Conservation (phyloP, 2,329 filamentous ascomycete species). For the Aspergillus uvarum region DNA sequence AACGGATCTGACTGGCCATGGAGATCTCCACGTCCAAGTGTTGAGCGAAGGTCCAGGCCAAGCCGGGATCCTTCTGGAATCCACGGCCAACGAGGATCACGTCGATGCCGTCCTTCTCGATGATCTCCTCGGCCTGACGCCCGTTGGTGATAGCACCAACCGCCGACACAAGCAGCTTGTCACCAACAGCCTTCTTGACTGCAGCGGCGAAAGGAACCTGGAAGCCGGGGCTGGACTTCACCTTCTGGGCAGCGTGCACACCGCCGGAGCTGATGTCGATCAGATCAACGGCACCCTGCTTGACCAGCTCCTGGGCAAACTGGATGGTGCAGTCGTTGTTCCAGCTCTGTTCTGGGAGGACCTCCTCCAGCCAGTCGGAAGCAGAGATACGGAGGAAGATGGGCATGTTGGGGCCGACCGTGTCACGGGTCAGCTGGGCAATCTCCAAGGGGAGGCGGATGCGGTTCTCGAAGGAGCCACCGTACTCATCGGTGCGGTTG, state of each 20-base stretch:
- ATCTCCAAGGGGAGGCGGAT: slow-evolving; percentile 67
- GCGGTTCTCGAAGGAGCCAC: slow-evolving; percentile 61
- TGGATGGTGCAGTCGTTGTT: slow-evolving; percentile 62
- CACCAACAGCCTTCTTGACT: slow-evolving; percentile 73
- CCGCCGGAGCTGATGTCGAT: slow-evolving; percentile 80
- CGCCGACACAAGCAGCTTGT: slow-evolving; percentile 66
- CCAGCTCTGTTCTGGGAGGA: slow-evolving; percentile 62
- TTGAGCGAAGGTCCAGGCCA: slow-evolving; percentile 71
- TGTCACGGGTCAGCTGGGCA: slow-evolving; percentile 60
- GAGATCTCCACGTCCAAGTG: slow-evolving; percentile 69
- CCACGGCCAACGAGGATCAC: slow-evolving; percentile 71
- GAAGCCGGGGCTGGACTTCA: slow-evolving; percentile 60
- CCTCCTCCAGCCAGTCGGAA: slow-evolving; percentile 71
- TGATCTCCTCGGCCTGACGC: slow-evolving; percentile 64
- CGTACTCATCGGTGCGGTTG: slow-evolving; percentile 59
- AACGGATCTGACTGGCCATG: slow-evolving; percentile 71
- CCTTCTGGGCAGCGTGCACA: slow-evolving; percentile 55
- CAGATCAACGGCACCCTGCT: slow-evolving; percentile 69
- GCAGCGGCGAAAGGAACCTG: slow-evolving; percentile 71
- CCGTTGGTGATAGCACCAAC: slow-evolving; percentile 74
- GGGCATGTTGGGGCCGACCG: slow-evolving; percentile 67
- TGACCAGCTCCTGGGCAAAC: slow-evolving; percentile 67
- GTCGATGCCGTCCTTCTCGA: slow-evolving; percentile 59
- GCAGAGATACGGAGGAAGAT: slow-evolving; percentile 72
- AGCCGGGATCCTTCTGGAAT: slow-evolving; percentile 79